Evolutionary conservation across 768 basidiomycete species (phyloP), one percentile per base, ranked within the genome.

Genomic region (Piloderma croceum): DNA sequence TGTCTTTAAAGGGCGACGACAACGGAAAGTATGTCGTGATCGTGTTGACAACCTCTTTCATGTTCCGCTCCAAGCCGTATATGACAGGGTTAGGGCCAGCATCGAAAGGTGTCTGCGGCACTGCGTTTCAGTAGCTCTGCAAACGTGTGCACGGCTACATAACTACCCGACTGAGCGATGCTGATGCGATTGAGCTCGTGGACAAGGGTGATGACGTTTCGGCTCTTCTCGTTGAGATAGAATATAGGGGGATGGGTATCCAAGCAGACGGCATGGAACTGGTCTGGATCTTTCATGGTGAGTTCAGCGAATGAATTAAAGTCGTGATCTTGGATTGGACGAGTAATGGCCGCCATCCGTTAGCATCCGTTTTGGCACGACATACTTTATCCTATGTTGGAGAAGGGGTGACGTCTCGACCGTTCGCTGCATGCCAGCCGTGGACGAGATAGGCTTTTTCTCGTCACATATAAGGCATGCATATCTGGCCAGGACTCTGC

Each of bases 71-170:
- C 4, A 77, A 74, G 0, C 90, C 77, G 64, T 98, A 99, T 55
- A 99, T 90, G 59, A 99, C 96, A 2, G 93, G 93, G 64, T 99
- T 99, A 10, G 96, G 96, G 24, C 96, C 96, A 0, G 96, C 96
- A 54, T 99, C 96, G 58, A 85, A 98, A n/a, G n/a, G 96, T 99
- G 65, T 99, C 98, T 31, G 94, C 96, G 0, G 92, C 96, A 55
- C 86, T 81, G 61, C 78, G 68, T 38, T 77, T 75, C 2, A 70
- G n/a, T n/a, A n/a, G n/a, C n/a, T n/a, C n/a, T n/a, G n/a, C n/a
- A n/a, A n/a, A n/a, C n/a, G n/a, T n/a, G n/a, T n/a, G n/a, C n/a
- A n/a, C n/a, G n/a, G n/a, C n/a, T n/a, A n/a, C n/a, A n/a, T n/a
- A n/a, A n/a, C n/a, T n/a, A n/a, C n/a, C n/a, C n/a, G n/a, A n/a